phyloP scores from a whole-genome alignment of 2,329 filamentous ascomycete genomes.

The Aspergillus pseudonomiae region DNA sequence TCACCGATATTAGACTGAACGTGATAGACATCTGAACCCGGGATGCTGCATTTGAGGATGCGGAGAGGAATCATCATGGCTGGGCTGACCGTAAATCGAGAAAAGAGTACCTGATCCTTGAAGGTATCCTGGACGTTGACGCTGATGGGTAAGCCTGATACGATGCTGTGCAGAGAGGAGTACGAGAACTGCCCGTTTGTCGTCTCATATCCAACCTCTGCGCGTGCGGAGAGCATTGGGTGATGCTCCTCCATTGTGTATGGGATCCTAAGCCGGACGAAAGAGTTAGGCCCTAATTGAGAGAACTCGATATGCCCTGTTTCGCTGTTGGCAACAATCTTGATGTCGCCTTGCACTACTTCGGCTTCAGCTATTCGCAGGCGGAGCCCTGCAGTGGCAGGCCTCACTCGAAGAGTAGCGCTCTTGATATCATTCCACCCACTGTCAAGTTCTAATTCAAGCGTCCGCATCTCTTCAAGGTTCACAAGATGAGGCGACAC shows the following conservation, averaged over 20 bases:
- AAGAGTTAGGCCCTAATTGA: conserved; percentile 33
- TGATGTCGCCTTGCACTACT: conserved; percentile 45
- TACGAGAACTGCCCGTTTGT: conserved; percentile 67
- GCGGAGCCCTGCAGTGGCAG: conserved; percentile 63
- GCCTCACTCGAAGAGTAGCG: conserved; percentile 56
- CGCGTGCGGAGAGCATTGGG: conserved; percentile 68
- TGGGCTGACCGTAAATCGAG: conserved; percentile 87
- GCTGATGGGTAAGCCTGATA: conserved; percentile 78
- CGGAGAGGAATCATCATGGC: conserved; percentile 74
- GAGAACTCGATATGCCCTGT: conserved; percentile 52
- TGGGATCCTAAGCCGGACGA: conserved; percentile 62
- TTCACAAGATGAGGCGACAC: conserved; percentile 71
- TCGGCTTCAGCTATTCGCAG: conserved; percentile 57
- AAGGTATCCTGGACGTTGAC: conserved; percentile 98
- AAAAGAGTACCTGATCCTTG: conserved; percentile 79
- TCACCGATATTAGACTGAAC: conserved; percentile 52
- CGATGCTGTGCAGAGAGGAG: conserved; percentile 64
- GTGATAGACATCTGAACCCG: conserved; percentile 68
- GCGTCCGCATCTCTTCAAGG: conserved; percentile 74
- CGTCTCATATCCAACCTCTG: conserved; percentile 77
- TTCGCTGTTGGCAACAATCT: conserved; percentile 46
- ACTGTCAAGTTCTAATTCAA: conserved; percentile 73
- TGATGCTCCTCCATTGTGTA: conserved; percentile 83
- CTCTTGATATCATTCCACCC: conserved; percentile 70
- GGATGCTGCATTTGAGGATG: conserved; percentile 70